Conservation (phyloP, 371 early-diverging fungal species). For the Rhizopus sp. region DNA sequence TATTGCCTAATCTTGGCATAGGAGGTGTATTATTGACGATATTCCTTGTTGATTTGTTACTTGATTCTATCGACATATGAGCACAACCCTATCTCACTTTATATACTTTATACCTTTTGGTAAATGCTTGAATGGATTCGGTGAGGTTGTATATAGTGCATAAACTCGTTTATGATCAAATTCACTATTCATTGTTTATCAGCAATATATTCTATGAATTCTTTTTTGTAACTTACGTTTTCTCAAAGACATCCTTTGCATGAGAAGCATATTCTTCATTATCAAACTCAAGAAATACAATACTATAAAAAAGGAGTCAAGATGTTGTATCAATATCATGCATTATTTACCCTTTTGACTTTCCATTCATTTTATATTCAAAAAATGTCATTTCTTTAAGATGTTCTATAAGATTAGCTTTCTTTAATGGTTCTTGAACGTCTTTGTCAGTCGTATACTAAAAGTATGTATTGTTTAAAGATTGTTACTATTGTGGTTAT, state of each 20-base stretch:
- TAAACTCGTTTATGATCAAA: conserved; percentile 39
- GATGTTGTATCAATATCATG: background rate
- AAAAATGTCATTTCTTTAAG: conserved; percentile 55
- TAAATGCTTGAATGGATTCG: conserved; percentile 51
- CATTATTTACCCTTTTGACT: conserved; percentile 56
- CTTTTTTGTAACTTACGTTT: conserved; percentile 30
- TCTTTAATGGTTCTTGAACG: conserved; percentile 38
- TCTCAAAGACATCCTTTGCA: conserved; percentile 46
- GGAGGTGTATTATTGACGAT: conserved; percentile 26
- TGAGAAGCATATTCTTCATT: conserved; percentile 37
- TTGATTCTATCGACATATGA: conserved; percentile 21
- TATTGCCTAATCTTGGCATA: conserved; percentile 23
- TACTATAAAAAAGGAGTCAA: conserved; percentile 22
- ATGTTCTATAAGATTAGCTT: conserved; percentile 41
- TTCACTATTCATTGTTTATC: conserved; percentile 23
- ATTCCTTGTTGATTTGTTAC: conserved; percentile 23
- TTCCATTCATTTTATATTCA: conserved; percentile 69
- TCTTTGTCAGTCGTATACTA: conserved; percentile 63
- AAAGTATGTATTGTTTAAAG: background rate
- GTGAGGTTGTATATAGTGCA: conserved; percentile 36
- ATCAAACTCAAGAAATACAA: conserved; percentile 54
- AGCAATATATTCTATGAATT: background rate
- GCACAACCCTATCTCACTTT: background rate
- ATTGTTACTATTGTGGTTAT: background rate
- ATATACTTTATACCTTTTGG: conserved; percentile 44